Evolutionary conservation across 2,329 filamentous ascomycete genomes (phyloP), one percentile per base, ranked within the genome.

Genomic region (Fusarium scirpi): DNA sequence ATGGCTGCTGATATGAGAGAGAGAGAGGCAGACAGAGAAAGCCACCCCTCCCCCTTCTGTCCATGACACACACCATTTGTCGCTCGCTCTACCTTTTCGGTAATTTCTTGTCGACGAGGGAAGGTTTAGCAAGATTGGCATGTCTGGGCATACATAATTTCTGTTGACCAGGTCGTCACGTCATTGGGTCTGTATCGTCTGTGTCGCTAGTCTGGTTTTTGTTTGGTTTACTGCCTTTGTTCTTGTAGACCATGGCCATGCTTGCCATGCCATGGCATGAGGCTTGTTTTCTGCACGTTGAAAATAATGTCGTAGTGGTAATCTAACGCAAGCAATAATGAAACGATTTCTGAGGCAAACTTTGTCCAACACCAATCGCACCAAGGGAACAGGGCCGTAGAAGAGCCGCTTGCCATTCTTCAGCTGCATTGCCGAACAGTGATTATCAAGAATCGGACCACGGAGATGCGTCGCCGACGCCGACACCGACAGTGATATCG

Each of bases 61-160:
- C n/a, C 57, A 45, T 65, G 38, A 55, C 56, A 56, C 66, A 60
- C 59, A 69, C 68, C n/a, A n/a, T n/a, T n/a, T n/a, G n/a, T n/a
- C n/a, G n/a, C n/a, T n/a, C n/a, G n/a, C n/a, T n/a, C n/a, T 51
- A 53, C 49, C 49, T 41, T 53, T 61, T 59, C 48, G 59, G 60
- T 66, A 56, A 46, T 69, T 44, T 44, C 56, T 65, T 55, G 54
- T 69, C 32, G 45, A 38, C 40, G 48, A 61, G 41, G 65, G n/a
- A n/a, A n/a, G n/a, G n/a, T n/a, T n/a, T n/a, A n/a, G n/a, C n/a
- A 69, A 57, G 64, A 49, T 60, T n/a, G n/a, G n/a, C n/a, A 71
- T 69, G 68, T 71, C 68, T 71, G 59, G 68, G 68, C 68, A 71
- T 69, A 71, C 68, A 68, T 66, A 66, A 66, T 57, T 61, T 46